Percentiles rank a stretch among this genome's conserved stretches.
phyloP scores from a whole-genome alignment of 805 yeast genomes.

The Millerozyma acaciae region DNA sequence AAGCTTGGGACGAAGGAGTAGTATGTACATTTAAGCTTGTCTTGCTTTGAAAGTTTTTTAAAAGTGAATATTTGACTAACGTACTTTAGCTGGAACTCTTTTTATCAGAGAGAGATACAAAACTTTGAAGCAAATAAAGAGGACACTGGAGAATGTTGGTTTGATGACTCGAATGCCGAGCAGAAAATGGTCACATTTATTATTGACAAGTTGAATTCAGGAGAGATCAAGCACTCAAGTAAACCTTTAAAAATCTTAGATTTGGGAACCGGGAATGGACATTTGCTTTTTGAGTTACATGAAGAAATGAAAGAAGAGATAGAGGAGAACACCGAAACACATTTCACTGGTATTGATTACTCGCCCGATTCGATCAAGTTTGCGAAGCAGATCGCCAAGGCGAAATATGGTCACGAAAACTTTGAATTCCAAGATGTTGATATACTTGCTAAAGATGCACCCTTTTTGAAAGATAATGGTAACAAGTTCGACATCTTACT shows the following conservation, averaged over 20 bases:
- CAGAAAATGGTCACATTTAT: constrained; percentile 73
- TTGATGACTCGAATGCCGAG: constrained; percentile 93
- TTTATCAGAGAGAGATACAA: constrained; percentile 66
- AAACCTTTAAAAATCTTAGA: constrained; percentile 54
- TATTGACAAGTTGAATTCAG: constrained; percentile 42
- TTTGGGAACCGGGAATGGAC: constrained; percentile 97
- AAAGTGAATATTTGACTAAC: neutral
- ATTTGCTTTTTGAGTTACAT: constrained; percentile 63
- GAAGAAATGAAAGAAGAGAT: constrained; percentile 61
- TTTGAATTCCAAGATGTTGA: constrained; percentile 67
- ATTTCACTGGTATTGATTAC: constrained; percentile 73
- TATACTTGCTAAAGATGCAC: constrained; percentile 44
- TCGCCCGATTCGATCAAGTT: constrained; percentile 76
- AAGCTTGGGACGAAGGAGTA: constrained; percentile 83
- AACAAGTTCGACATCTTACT: constrained; percentile 66
- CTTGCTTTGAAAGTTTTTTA: neutral
- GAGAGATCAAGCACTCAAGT: constrained; percentile 16
- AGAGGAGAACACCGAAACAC: constrained; percentile 15
- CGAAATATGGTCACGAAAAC: constrained; percentile 29
- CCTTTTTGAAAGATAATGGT: constrained; percentile 30
- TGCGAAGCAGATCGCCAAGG: constrained; percentile 55
- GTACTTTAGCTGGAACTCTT: constrained; percentile 81
- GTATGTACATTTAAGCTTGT: constrained; percentile 39
- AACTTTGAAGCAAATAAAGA: constrained; percentile 72
- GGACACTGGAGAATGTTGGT: constrained; percentile 97